A percentile compares a stretch with the other conserved stretches of the same genome.
phyloP scores from a whole-genome alignment of 306 rosid genomes.

The Malus orientalis region DNA sequence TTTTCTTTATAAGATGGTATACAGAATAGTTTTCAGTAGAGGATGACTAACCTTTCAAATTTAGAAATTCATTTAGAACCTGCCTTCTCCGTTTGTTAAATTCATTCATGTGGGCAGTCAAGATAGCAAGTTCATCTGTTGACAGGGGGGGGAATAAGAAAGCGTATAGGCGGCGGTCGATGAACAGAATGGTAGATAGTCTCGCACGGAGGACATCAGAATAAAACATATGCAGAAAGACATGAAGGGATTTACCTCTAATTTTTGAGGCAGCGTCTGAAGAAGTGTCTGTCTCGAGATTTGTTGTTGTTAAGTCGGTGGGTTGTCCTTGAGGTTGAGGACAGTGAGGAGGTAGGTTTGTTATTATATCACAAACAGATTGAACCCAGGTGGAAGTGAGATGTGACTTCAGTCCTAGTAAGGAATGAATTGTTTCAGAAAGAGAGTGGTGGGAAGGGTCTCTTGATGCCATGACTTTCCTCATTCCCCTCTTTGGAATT shows the following conservation, averaged over 20 bases:
- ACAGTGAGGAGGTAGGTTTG: conserved; percentile 3
- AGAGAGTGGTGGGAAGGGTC: conserved; percentile 19
- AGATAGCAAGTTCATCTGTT: conserved; percentile 27
- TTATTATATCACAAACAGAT: conserved; percentile 29
- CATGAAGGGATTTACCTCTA: conserved; percentile 6
- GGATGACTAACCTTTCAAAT: conserved; percentile 32
- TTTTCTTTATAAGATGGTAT: no score
- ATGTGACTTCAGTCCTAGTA: conserved; percentile 25
- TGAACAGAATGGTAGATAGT: background rate
- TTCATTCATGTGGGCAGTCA: conserved; percentile 20
- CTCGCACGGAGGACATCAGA: background rate
- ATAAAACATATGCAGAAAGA: background rate
- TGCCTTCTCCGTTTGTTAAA: conserved; percentile 26
- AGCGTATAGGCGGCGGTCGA: background rate
- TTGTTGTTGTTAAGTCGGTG: background rate
- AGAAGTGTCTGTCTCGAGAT: background rate
- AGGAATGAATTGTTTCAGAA: conserved; percentile 25
- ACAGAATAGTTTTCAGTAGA: background rate
- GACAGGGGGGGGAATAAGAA: background rate
- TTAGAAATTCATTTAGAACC: conserved; percentile 27
- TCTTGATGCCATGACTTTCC: conserved; percentile 19
- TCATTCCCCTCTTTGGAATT: background rate
- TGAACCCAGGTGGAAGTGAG: conserved; percentile 31
- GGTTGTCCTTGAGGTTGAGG: background rate
- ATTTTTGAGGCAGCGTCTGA: conserved; percentile 14